These are phyloP conservation scores for Candida broadrunensis DNA, from an alignment of 805 yeast species.

Conservation along the genomic window DNA sequence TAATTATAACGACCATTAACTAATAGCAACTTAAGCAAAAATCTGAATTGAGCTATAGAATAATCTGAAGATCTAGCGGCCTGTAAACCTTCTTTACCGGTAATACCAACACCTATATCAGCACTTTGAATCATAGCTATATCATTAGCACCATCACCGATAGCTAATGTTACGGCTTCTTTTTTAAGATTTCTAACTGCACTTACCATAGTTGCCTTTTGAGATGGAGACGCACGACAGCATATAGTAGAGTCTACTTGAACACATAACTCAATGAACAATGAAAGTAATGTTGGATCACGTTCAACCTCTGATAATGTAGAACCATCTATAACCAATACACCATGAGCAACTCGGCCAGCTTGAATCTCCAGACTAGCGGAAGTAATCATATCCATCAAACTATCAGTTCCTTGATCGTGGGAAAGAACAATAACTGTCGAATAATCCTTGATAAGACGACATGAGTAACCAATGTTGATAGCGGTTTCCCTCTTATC, in stretches of 20 bases:
- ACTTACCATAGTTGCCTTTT: slow-evolving; percentile 86
- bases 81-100: slow-evolving; percentile 95
- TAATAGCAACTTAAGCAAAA: slow-evolving; percentile 71
- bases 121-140: slow-evolving; percentile 99
- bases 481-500: slow-evolving; percentile 98
- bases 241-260: slow-evolving; percentile 88
- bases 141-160: slow-evolving; percentile 99
- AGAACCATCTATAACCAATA: slow-evolving; percentile 91
- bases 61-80: slow-evolving; percentile 96
- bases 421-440: slow-evolving; percentile 71
- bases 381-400: slow-evolving; percentile 68
- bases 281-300: slow-evolving; percentile 67
- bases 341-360: slow-evolving; percentile 88
- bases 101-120: slow-evolving; percentile 95
- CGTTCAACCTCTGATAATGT: slow-evolving; percentile 71
- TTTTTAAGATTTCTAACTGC: slow-evolving; percentile 71
- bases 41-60: slow-evolving; percentile 92
- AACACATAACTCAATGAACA: slow-evolving; percentile 82
- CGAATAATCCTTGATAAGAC: slow-evolving; percentile 88
- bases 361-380: slow-evolving; percentile 69
- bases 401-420: slow-evolving; percentile 47
- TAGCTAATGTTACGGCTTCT: slow-evolving; percentile 80
- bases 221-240: slow-evolving; percentile 96
- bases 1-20: slow-evolving; percentile 98
- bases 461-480: slow-evolving; percentile 93